phyloP scores from a whole-genome alignment of 108 stramenopile species.

The Skeletonema tropicum region DNA sequence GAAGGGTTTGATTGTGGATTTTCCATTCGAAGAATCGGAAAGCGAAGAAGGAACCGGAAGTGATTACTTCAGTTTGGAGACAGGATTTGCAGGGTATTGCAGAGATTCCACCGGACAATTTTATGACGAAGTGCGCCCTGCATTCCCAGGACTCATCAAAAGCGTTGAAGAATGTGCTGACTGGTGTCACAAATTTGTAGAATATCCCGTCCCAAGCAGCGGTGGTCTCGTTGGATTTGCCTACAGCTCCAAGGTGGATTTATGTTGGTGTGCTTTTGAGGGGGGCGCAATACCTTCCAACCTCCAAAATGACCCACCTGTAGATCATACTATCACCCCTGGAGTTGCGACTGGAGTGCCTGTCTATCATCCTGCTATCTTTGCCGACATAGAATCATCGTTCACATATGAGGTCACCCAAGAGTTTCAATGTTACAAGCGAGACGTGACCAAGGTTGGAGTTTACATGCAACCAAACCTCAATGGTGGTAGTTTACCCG shows the following conservation, averaged over 20 bases:
- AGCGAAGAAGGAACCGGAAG: not conserved
- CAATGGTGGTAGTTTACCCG: not conserved
- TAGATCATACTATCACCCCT: not conserved
- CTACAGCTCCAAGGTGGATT: not conserved
- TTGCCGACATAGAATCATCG: not conserved
- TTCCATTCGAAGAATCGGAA: constrained; percentile 1
- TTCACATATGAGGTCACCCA: not conserved
- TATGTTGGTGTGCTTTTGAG: constrained; percentile 2
- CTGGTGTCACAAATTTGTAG: not conserved
- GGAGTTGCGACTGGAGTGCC: not conserved
- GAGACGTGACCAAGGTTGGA: not conserved
- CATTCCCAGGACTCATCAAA: not conserved
- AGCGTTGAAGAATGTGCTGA: not conserved
- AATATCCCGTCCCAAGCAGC: not conserved
- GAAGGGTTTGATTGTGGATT: not conserved
- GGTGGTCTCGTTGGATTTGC: constrained; percentile 8
- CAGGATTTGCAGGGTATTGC: not conserved
- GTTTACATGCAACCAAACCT: not conserved
- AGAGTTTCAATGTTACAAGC: not conserved
- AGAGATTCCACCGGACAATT: not conserved
- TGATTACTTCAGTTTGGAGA: not conserved
- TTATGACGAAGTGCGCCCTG: constrained; percentile 1
- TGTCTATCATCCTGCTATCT: not conserved
- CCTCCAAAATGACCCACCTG: not conserved
- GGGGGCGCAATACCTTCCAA: not conserved